Conservation (phyloP, 1,284 basidiomycete genomes). For the Naganishia cerealis region DNA sequence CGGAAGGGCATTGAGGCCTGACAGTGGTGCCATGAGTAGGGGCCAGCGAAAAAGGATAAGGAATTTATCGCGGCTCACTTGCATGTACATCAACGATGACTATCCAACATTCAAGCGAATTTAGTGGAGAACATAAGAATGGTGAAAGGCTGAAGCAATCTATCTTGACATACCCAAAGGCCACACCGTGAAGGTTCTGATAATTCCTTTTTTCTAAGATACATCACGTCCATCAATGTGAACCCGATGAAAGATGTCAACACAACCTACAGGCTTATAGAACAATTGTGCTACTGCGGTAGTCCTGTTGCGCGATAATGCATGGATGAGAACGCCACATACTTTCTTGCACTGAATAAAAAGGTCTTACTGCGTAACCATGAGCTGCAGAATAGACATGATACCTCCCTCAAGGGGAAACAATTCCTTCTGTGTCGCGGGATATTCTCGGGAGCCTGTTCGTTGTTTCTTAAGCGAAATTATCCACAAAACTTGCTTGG, state of each 20-base stretch:
- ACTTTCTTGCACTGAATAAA: background rate
- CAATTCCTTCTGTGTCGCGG: conserved; percentile 52
- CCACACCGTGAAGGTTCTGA: conserved; percentile 50
- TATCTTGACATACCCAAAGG: conserved; percentile 55
- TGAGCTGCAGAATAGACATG: conserved; percentile 59
- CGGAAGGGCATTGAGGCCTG: conserved; percentile 32
- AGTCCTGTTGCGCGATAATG: background rate
- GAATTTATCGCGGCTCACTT: conserved; percentile 57
- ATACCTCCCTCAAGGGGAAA: conserved; percentile 59
- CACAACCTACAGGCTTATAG: conserved; percentile 27
- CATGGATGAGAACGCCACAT: background rate
- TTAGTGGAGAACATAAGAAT: conserved; percentile 39
- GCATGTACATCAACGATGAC: conserved; percentile 43
- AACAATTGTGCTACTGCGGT: conserved; percentile 31
- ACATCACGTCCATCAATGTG: conserved; percentile 14
- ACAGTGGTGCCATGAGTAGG: conserved; percentile 42
- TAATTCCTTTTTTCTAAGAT: conserved; percentile 54
- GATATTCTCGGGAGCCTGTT: conserved; percentile 62
- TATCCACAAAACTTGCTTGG: background rate
- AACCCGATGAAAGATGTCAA: background rate
- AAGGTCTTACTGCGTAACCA: conserved; percentile 56
- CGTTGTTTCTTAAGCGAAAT: background rate
- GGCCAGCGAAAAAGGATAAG: conserved; percentile 54
- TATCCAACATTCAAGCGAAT: background rate
- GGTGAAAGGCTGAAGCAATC: conserved; percentile 56